Evolutionary conservation across 2,329 filamentous ascomycete genomes (phyloP), one percentile per base, ranked within the genome.

Genomic region (Lasiodiplodia citricola): DNA sequence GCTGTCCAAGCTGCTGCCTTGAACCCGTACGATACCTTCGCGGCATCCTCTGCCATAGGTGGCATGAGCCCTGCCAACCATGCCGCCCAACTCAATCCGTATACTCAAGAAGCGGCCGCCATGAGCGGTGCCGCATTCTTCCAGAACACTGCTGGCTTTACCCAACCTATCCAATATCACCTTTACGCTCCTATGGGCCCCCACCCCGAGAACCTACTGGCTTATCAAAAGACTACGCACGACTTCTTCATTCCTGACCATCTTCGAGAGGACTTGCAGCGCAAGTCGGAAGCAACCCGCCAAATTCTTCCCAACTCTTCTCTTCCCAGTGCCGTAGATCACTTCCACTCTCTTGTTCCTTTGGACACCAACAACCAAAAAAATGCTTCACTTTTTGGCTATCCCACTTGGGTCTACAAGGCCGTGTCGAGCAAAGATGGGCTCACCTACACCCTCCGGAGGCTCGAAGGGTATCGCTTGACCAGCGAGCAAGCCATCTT

Each of bases 361-460:
- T 83, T 99, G 54, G 94, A 98, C 79, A 92, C 90, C 10, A 91
- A 87, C 62, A 89, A 93, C 70, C 88, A 94, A 72, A 94, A 93
- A 78, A 93, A 91, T 72, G 87, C 90, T 4, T 87, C 88, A 14
- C 88, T 92, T 18, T 97, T 97, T 80, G 93, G 94, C 35, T 97
- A 93, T 75, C 89, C 91, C 6, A 97, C 91, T 74, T 98, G 94
- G 93, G 88, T 97, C 0, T 99, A 97, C 83, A 98, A 98, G 82
- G 95, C 94, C 10, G 90, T 91, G 28, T 97, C 93, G 7, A 91
- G 88, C 79, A 96, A 96, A 77, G 95, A 95, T 74, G 96, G 94
- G 13, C 90, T 92, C 72, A 89, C 90, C n/a, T 98, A 97, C 80
- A 93, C 91, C 68, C 83, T 99, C 57, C 88, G 96, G 71, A 87